Evolutionary conservation across 371 early-diverging fungal genomes (phyloP).

Genomic region (Actinomortierella wolfii): DNA sequence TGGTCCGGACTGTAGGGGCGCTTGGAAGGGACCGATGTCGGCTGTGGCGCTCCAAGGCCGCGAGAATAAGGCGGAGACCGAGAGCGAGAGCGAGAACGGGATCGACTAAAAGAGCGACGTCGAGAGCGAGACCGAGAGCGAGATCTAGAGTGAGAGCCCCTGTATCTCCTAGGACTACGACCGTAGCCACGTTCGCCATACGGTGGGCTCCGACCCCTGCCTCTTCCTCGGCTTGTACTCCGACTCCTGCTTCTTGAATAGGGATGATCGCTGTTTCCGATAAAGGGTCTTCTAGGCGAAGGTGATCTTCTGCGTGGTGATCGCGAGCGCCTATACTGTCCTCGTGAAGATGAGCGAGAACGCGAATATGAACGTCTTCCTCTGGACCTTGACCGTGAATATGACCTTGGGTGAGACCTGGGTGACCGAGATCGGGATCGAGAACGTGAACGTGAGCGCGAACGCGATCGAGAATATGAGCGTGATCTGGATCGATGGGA

Average conservation of each 20-base stretch:
- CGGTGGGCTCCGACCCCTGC: conserved; percentile 7
- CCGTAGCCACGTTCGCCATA: conserved; percentile 2
- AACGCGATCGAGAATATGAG: conserved; percentile 32
- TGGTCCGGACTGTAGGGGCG: too few species aligned
- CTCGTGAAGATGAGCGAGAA: conserved; percentile 22
- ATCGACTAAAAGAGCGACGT: background rate
- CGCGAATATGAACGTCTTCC: conserved; percentile 6
- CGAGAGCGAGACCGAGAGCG: conserved; percentile 8
- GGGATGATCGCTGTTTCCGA: background rate
- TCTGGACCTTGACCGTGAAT: conserved; percentile 29
- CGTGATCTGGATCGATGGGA: conserved; percentile 18
- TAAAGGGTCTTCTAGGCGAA: background rate
- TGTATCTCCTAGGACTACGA: background rate
- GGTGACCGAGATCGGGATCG: conserved; percentile 22
- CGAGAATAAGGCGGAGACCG: conserved; percentile 3
- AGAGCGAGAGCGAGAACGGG: conserved; percentile 7
- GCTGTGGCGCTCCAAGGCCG: too few species aligned
- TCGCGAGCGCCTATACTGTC: conserved; percentile 1
- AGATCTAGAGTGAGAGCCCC: conserved; percentile 17
- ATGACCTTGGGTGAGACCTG: background rate
- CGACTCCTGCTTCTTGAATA: background rate
- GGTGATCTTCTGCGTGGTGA: conserved; percentile 1
- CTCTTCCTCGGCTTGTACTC: conserved; percentile 7
- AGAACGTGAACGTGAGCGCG: conserved; percentile 25
- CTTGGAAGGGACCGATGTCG: too few species aligned